Conservation (phyloP, 768 basidiomycete genomes). For the Harrya chromipes region DNA sequence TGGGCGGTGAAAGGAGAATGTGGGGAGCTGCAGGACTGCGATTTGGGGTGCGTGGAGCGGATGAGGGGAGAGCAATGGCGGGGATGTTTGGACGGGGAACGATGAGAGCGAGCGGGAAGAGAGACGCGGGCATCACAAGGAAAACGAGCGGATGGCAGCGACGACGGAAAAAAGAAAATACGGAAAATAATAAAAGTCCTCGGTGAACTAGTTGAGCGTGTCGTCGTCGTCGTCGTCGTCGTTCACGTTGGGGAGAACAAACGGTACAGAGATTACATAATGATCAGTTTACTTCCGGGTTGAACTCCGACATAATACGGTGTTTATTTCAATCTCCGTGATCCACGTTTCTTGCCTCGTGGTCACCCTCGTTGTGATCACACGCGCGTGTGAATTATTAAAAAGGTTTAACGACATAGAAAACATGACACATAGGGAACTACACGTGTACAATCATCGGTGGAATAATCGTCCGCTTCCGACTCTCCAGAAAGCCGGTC, state of each 20-base stretch:
- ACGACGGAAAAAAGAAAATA: conserved; percentile 6
- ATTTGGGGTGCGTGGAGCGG: conserved; percentile 58
- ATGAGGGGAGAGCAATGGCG: too few relatives aligned
- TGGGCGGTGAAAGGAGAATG: conserved; percentile 44
- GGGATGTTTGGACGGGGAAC: conserved; percentile 53
- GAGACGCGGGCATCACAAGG: conserved; percentile 39
- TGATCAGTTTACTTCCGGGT: conserved; percentile 13
- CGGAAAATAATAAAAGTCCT: conserved; percentile 18
- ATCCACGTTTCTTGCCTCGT: conserved; percentile 22
- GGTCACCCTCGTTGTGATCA: conserved; percentile 24
- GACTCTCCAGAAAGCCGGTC: conserved; percentile 14
- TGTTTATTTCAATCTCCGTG: conserved; percentile 10
- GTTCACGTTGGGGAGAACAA: conserved; percentile 17
- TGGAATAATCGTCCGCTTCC: conserved; percentile 4
- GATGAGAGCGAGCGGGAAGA: conserved; percentile 58
- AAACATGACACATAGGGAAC: conserved; percentile 4
- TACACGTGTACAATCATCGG: conserved; percentile 21
- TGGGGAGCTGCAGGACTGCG: conserved; percentile 53
- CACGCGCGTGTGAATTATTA: conserved; percentile 13
- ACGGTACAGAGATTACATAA: conserved; percentile 18
- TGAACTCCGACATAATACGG: conserved; percentile 14
- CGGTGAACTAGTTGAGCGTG: conserved; percentile 11
- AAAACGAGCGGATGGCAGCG: conserved; percentile 51
- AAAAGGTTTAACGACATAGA: background rate
- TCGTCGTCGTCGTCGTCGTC: conserved; percentile 24